phyloP scores from a whole-genome alignment of 2,329 filamentous ascomycete genomes.

The Emergomyces orientalis region DNA sequence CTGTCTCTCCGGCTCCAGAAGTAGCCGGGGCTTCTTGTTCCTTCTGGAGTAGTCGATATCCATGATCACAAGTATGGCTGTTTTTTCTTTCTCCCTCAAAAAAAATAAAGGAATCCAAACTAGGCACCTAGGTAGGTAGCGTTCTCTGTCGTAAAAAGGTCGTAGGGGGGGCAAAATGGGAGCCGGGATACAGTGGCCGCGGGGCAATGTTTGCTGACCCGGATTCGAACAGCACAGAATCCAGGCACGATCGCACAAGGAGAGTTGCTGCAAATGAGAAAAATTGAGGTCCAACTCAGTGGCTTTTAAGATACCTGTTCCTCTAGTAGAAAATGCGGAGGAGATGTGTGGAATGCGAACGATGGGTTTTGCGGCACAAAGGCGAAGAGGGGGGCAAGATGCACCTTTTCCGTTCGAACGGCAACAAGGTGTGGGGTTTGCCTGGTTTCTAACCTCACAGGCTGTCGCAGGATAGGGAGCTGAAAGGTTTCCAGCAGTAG shows the following conservation, averaged over 20 bases:
- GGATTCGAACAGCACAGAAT: not conserved
- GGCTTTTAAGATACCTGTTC: not conserved
- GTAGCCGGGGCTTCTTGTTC: constrained; percentile 72
- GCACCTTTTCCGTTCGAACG: not conserved
- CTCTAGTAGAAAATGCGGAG: not conserved
- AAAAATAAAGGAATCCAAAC: not conserved
- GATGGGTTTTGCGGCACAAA: not conserved
- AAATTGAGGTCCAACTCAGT: not conserved
- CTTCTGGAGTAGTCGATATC: constrained; percentile 75
- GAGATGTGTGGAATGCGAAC: not conserved
- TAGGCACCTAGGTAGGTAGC: not conserved
- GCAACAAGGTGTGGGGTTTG: not conserved
- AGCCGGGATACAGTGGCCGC: not conserved
- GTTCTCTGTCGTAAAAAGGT: not conserved
- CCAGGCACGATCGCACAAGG: not conserved
- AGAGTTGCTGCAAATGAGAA: not conserved
- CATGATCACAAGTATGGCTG: constrained; percentile 8
- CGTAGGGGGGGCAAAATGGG: not conserved
- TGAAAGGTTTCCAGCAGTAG: not conserved
- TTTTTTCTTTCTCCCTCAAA: not conserved
- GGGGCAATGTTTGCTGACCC: not conserved
- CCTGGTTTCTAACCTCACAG: not conserved
- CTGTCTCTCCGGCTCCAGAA: constrained; percentile 72
- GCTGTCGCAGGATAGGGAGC: not conserved
- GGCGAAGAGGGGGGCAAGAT: not conserved